Evolutionary conservation across 768 basidiomycete species (phyloP).

Genomic region (Neoboletus magnificus): DNA sequence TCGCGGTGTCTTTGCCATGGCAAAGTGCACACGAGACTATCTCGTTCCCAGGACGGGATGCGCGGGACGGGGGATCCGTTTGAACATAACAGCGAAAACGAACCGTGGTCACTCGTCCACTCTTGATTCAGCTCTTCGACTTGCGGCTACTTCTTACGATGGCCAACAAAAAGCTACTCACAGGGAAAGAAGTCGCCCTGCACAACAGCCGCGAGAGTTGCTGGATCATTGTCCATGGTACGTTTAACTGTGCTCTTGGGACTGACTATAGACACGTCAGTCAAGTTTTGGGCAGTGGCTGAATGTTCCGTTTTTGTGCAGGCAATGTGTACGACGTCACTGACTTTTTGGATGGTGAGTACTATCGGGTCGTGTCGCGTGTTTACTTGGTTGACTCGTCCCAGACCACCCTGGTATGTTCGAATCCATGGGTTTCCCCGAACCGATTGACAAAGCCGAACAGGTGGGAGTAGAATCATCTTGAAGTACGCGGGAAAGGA

Average conservation of each 20-base stretch:
- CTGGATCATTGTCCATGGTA: constrained; percentile 86
- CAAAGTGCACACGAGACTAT: background rate
- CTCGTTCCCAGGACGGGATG: constrained; percentile 2
- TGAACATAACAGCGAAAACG: background rate
- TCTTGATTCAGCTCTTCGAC: background rate
- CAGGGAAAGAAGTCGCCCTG: constrained; percentile 49
- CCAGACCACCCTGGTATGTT: constrained; percentile 62
- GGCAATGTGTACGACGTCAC: constrained; percentile 79
- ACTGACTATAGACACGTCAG: background rate
- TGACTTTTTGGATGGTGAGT: constrained; percentile 68
- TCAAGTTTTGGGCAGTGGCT: background rate
- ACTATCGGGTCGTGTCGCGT: background rate
- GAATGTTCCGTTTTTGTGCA: constrained; percentile 20
- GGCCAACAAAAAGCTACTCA: constrained; percentile 27
- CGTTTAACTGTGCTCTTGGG: constrained; percentile 5
- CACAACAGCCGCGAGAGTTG: constrained; percentile 62
- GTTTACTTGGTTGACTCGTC: background rate
- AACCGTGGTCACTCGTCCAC: background rate
- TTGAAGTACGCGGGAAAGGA: constrained; percentile 88
- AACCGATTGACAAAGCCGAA: constrained; percentile 2
- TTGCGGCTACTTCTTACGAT: constrained; percentile 2
- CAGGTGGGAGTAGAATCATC: constrained; percentile 81
- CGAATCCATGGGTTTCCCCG: background rate
- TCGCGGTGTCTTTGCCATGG: background rate
- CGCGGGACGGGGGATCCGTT: constrained; percentile 7